Base-by-base conservation (phyloP, 371 early-diverging fungal genomes). In the Mucor irregularis region DNA sequence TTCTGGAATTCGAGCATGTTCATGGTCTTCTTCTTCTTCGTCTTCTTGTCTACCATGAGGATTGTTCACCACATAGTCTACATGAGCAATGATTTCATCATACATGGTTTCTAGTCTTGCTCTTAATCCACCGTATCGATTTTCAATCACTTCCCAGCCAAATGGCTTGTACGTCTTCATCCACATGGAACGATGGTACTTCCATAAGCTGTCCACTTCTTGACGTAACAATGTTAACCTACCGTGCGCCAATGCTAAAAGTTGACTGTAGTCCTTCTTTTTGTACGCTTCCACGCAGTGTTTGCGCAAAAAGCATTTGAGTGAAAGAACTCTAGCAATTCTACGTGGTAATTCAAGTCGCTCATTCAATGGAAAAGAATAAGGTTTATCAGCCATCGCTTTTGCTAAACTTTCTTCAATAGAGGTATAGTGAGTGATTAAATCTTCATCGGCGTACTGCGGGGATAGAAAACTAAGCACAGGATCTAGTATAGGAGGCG, bases 131-230 rank as follows among this genome's bases (percentile, higher is more conserved):
- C 94, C 94, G 64, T 94, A 94, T 29, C 94, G 83, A 49, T 86
- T 64, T 59, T 94, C 93, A 4, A 94, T 54, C 0, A 90, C 82
- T 60, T 93, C 94, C 86, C 90, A 87, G 2, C 94, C 94, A 80
- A 91, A 91, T 1, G 93, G 91, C 53, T 89, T 89, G 68, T 87
- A 87, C 49, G 82, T 86, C 48, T 77, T 72, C 62, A 84, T 79
- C 94, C 94, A 94, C 56, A 89, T 55, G 6, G 74, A 68, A 4
- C 93, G 86, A 64, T 94, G 94, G 57, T 81, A 89, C 39, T 79
- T 79, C 91, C 92, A 91, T 26, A 93, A 80, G 30, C 66, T 74
- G 44, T 88, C 84, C 14, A 88, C 81, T 11, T 86, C 87, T 29
- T 81, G 75, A 16, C 82, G 73, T 9, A 93, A 67, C 3, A 71